Evolutionary conservation across 305 asterid species (phyloP).

Genomic region (Solanum hybrid): DNA sequence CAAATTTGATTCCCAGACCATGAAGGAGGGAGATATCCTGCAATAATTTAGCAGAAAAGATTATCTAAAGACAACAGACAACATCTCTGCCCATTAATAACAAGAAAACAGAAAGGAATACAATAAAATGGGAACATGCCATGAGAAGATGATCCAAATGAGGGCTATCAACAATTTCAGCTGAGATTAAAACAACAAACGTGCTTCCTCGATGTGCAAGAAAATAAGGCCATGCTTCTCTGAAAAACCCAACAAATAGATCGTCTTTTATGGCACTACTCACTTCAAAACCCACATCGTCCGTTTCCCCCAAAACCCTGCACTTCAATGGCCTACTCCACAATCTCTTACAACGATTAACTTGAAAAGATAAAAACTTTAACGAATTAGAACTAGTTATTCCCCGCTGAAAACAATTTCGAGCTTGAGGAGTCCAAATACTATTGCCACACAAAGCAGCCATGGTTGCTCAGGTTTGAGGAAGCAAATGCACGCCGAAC

Average conservation of each 20-base stretch:
- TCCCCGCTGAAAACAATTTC: not conserved
- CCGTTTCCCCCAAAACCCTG: slow-evolving; percentile 34
- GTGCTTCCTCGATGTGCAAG: slow-evolving; percentile 81
- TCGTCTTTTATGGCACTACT: slow-evolving; percentile 46
- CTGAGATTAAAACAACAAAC: slow-evolving; percentile 62
- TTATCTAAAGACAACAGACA: not conserved
- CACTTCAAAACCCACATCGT: slow-evolving; percentile 22
- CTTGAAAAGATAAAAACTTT: slow-evolving; percentile 4
- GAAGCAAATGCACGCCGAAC: not conserved
- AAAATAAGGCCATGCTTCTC: slow-evolving; percentile 91
- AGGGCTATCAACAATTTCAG: slow-evolving; percentile 67
- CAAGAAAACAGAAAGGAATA: not conserved
- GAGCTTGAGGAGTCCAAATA: slow-evolving; percentile 16
- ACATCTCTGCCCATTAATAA: not conserved
- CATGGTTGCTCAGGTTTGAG: slow-evolving; percentile 21
- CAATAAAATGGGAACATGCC: slow-evolving; percentile 36
- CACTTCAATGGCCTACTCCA: slow-evolving; percentile 2
- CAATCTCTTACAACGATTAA: not conserved
- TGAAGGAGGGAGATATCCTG: slow-evolving; percentile 92
- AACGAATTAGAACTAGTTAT: slow-evolving; percentile 13
- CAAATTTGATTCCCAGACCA: slow-evolving; percentile 89
- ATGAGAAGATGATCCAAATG: slow-evolving; percentile 67
- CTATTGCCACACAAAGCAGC: slow-evolving; percentile 23
- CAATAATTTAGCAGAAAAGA: not conserved
- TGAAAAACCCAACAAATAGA: slow-evolving; percentile 66